Percentiles rank a stretch among this genome's conserved stretches.
These are phyloP conservation scores for Tylopilus rubrobrunneus DNA, from an alignment of 768 basidiomycete species.

Conservation along the genomic window DNA sequence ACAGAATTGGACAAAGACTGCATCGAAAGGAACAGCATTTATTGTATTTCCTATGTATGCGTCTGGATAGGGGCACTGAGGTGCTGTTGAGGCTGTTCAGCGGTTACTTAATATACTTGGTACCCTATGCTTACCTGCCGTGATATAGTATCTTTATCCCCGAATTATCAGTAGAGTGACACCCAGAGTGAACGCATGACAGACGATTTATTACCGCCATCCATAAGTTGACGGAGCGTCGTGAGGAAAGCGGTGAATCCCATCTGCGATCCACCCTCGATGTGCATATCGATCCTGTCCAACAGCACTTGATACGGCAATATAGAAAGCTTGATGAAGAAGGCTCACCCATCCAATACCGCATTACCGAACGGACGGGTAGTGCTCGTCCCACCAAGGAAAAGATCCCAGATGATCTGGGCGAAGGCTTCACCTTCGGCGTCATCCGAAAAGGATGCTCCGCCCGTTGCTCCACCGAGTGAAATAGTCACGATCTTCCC, in stretches of 20 bases:
- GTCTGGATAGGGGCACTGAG: constrained; percentile 49
- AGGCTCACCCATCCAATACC: constrained; percentile 62
- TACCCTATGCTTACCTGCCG: constrained; percentile 28
- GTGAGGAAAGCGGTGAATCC: constrained; percentile 32
- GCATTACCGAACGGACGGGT: constrained; percentile 72
- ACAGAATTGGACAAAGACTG: constrained; percentile 51
- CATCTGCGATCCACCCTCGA: constrained; percentile 40
- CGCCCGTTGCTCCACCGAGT: constrained; percentile 62
- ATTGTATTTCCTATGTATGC: constrained; percentile 40
- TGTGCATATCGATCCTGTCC: constrained; percentile 43
- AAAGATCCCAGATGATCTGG: constrained; percentile 63
- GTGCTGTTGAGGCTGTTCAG: constrained; percentile 18
- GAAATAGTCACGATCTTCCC: constrained; percentile 62
- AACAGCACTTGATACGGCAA: not conserved
- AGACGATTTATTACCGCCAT: constrained; percentile 24
- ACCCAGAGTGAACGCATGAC: constrained; percentile 1
- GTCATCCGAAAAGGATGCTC: constrained; percentile 56
- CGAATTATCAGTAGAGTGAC: constrained; percentile 1
- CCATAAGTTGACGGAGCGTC: constrained; percentile 29
- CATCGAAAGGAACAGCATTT: constrained; percentile 43
- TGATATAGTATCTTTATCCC: constrained; percentile 38
- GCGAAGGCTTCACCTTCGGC: constrained; percentile 57
- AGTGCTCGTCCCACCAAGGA: constrained; percentile 59
- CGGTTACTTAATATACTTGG: not conserved
- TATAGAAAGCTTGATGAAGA: not conserved